Evolutionary conservation across 2,329 filamentous ascomycete genomes (phyloP).

Genomic region (Endothia cerciana): DNA sequence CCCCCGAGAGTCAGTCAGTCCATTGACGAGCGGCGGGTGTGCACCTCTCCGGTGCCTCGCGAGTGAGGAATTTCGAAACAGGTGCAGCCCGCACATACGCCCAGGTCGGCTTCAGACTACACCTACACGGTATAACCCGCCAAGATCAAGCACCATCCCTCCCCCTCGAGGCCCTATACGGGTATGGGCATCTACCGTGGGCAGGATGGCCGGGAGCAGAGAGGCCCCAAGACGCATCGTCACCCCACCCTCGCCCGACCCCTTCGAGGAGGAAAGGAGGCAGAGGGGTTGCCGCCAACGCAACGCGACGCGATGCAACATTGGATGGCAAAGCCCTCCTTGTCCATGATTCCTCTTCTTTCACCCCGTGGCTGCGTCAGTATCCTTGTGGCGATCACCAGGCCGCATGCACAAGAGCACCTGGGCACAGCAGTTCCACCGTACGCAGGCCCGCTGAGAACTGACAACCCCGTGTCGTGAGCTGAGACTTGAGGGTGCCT

Average conservation of each 20-base stretch:
- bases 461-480: conserved; percentile 5
- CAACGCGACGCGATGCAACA: conserved; percentile 2
- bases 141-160: neutral
- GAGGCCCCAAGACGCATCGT: neutral
- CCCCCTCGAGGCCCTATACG: neutral
- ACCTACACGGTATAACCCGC: neutral
- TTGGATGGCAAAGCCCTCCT: neutral
- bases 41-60: no score
- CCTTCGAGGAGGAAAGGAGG: neutral
- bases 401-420: neutral
- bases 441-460: neutral
- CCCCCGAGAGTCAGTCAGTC: no score
- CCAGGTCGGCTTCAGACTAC: no score
- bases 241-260: neutral
- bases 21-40: no score
- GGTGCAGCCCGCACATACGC: no score
- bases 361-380: neutral
- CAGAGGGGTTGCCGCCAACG: neutral
- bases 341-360: neutral
- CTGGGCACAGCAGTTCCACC: neutral
- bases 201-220: neutral
- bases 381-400: conserved; percentile 13
- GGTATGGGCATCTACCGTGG: neutral
- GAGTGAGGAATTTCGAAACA: no score
- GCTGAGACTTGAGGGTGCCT: conserved; percentile 22